These are phyloP conservation scores for Candolleomyces aberdarensis DNA, from an alignment of 768 basidiomycete species.

Conservation along the genomic window DNA sequence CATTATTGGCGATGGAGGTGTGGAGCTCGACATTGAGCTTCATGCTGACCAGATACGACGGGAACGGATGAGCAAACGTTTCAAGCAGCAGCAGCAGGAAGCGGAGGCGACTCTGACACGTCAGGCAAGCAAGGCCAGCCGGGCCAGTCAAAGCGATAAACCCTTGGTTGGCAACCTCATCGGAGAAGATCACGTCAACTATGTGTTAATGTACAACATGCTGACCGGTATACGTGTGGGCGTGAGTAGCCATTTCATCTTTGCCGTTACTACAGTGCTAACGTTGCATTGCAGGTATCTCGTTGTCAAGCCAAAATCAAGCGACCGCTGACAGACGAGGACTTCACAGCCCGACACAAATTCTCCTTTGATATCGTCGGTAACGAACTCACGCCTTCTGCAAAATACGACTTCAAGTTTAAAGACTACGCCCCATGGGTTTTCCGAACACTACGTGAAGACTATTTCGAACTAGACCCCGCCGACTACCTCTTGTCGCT, in stretches of 20 bases:
- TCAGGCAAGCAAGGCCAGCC: slow-evolving; percentile 14
- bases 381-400: slow-evolving; percentile 96
- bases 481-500: slow-evolving; percentile 96
- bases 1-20: slow-evolving; percentile 16
- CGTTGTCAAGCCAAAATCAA: slow-evolving; percentile 95
- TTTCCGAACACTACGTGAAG: slow-evolving; percentile 92
- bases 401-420: slow-evolving; percentile 99
- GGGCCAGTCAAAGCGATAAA: slow-evolving; percentile 35
- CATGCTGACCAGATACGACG: slow-evolving; percentile 85
- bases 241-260: slow-evolving; percentile 41
- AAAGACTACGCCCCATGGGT: slow-evolving; percentile 99
- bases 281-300: slow-evolving; percentile 58
- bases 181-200: slow-evolving; percentile 98
- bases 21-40: slow-evolving; percentile 81
- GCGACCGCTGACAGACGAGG: slow-evolving; percentile 77
- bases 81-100: slow-evolving; percentile 58
- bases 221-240: slow-evolving; percentile 96
- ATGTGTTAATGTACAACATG: slow-evolving; percentile 99
- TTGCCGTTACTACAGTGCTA: neutral
- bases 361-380: slow-evolving; percentile 97
- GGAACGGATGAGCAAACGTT: slow-evolving; percentile 72
- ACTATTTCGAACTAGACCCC: slow-evolving; percentile 92
- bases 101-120: slow-evolving; percentile 57
- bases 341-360: slow-evolving; percentile 88
- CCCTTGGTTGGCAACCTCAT: slow-evolving; percentile 93